Evolutionary conservation across 1,139 yeast genomes (phyloP).

Genomic region (Magnusiomyces suaveolens): DNA sequence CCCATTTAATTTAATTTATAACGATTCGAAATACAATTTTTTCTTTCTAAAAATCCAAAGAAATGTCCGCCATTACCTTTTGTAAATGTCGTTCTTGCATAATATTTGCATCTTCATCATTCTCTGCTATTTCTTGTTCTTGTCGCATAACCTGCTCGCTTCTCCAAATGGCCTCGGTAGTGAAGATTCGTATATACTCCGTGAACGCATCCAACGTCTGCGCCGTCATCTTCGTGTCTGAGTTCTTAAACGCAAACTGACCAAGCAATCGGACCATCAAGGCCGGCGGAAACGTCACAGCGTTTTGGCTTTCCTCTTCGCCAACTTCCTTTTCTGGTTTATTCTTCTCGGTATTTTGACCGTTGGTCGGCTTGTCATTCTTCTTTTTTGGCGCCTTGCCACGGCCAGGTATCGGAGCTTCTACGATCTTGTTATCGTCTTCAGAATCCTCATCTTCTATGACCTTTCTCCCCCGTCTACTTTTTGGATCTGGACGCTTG

Average conservation of each 20-base stretch:
- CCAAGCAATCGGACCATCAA: conserved; percentile 21
- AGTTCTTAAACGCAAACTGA: conserved; percentile 21
- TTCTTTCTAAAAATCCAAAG: not conserved
- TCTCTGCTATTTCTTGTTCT: not conserved
- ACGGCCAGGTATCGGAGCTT: not conserved
- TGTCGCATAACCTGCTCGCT: conserved; percentile 18
- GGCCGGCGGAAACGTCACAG: conserved; percentile 17
- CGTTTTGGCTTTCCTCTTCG: not conserved
- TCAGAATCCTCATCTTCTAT: not conserved
- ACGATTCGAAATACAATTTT: not conserved
- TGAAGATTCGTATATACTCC: conserved; percentile 27
- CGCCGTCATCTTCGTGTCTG: conserved; percentile 22
- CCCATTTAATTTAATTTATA: not conserved
- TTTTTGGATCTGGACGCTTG: not conserved
- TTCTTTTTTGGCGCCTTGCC: too few species aligned
- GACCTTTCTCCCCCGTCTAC: not conserved
- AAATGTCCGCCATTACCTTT: not conserved
- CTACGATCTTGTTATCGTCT: not conserved
- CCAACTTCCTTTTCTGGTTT: not conserved
- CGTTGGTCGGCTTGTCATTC: not conserved
- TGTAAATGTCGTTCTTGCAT: not conserved
- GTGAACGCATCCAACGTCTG: conserved; percentile 24
- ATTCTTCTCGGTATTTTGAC: not conserved
- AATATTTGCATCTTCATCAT: not conserved
- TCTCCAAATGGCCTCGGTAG: conserved; percentile 29